Base-by-base conservation (phyloP, 371 early-diverging fungal species). In the Amoeboradix gromovi region DNA sequence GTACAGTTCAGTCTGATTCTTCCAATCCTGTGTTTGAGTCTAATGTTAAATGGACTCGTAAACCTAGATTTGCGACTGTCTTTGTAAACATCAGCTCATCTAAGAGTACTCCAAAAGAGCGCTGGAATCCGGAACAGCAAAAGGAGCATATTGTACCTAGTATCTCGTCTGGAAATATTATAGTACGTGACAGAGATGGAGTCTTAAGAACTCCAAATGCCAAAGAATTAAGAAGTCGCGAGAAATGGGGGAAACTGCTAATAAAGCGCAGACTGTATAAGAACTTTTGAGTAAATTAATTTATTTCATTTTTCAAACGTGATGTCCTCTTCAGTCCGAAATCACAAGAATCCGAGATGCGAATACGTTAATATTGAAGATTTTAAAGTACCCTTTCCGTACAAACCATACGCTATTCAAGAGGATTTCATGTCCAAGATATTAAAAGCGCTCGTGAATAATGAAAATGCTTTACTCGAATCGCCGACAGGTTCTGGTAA, bases 401-500 rank as follows among this genome's bases (percentile, higher is more conserved):
- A 68, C 30, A 30, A 68, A 29, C 31, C 68, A 68, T 68, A 68
- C 28, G 30, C 2, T 31, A n/a, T 30, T 12, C 68, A 68, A 30
- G n/a, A n/a, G 5, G 31, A 68, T 30, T n/a, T 68, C 5, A 68
- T 68, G 68, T 5, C 5, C 5, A 29, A 68, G 68, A 31, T 68
- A 5, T 17, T 30, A 12, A 12, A 68, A 12, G 16, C 68, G 30
- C 30, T 68, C 5, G 29, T 17, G 22, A n/a, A 12, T 29, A 30
- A 30, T 17, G 16, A 74, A 29, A 74, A 74, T 31, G 74, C 71
- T 1, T 22, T 74, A 29, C 67, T 81, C 29, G 80, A 79, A 68
- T 73, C 74, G 65, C 81, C 81, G 0, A 81, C 81, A 17, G 79
- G 80, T 12, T 79, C 80, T 29, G 82, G 82, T 27, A 82, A 82